Conservation (phyloP, 225 moss, liverwort and hornwort genomes). For the Takakia lepidozioides region DNA sequence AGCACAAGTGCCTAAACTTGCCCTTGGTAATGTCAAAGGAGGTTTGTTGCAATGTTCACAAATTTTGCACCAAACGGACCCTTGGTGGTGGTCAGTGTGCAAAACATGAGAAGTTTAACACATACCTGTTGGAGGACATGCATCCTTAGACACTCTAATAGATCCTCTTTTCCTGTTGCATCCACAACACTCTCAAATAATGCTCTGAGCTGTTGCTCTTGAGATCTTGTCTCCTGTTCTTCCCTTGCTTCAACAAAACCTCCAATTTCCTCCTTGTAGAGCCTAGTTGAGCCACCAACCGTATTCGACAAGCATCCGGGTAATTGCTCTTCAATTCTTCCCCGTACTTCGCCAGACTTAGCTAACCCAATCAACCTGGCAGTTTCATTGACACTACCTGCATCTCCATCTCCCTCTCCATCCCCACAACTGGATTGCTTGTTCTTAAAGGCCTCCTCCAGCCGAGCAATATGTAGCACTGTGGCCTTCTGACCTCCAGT, state of each 20-base stretch:
- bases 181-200: conserved; percentile 62
- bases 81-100: no score
- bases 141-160: conserved; percentile 71
- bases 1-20: no score
- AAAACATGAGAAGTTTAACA: neutral
- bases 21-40: neutral
- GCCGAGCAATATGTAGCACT: conserved; percentile 42
- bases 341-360: no score
- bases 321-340: no score
- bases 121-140: conserved; percentile 64
- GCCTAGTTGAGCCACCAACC: no score
- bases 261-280: no score
- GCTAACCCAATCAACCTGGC: neutral
- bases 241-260: no score
- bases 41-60: neutral
- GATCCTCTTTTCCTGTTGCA: conserved; percentile 80
- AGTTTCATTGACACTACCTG: neutral
- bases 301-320: no score
- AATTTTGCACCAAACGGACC: no score
- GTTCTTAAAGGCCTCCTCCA: conserved; percentile 40
- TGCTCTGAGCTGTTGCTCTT: conserved; percentile 30
- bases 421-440: conserved; percentile 5
- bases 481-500: conserved; percentile 22
- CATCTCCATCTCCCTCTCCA: no score
- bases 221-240: conserved; percentile 15